These are phyloP conservation scores for Wickerhamomyces tratensis DNA, from an alignment of 805 yeast species.

Conservation along the genomic window DNA sequence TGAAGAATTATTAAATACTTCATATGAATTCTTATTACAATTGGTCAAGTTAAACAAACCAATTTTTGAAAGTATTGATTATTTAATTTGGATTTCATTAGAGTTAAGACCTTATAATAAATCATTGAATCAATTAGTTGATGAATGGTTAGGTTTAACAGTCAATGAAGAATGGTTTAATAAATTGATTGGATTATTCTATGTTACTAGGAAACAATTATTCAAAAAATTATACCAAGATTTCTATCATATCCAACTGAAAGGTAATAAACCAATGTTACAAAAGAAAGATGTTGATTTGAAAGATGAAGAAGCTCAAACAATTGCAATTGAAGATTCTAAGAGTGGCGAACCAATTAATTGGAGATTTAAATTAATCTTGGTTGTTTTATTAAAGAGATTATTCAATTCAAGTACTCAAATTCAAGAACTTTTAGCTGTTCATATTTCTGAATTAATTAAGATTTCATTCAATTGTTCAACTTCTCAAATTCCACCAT, in stretches of 20 bases:
- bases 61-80: slow-evolving; percentile 36
- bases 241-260: background rate
- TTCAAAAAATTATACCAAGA: slow-evolving; percentile 25
- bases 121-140: slow-evolving; percentile 35
- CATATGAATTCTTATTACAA: slow-evolving; percentile 50
- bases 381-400: slow-evolving; percentile 3
- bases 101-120: slow-evolving; percentile 34
- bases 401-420: background rate
- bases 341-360: slow-evolving; percentile 38
- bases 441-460: slow-evolving; percentile 50
- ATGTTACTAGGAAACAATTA: slow-evolving; percentile 31
- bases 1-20: slow-evolving; percentile 25
- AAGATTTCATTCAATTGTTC: slow-evolving; percentile 76
- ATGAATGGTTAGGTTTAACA: slow-evolving; percentile 52
- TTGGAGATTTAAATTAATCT: slow-evolving; percentile 41
- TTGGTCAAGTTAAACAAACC: slow-evolving; percentile 38
- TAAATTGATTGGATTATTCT: slow-evolving; percentile 40
- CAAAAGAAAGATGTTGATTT: slow-evolving; percentile 28
- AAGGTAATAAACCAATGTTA: slow-evolving; percentile 31
- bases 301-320: slow-evolving; percentile 38
- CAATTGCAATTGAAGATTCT: slow-evolving; percentile 23
- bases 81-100: slow-evolving; percentile 50
- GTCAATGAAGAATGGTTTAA: slow-evolving; percentile 46
- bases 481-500: slow-evolving; percentile 51
- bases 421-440: background rate